phyloP scores from a whole-genome alignment of 2,329 filamentous ascomycete genomes.

The Pseudopithomyces maydicus region DNA sequence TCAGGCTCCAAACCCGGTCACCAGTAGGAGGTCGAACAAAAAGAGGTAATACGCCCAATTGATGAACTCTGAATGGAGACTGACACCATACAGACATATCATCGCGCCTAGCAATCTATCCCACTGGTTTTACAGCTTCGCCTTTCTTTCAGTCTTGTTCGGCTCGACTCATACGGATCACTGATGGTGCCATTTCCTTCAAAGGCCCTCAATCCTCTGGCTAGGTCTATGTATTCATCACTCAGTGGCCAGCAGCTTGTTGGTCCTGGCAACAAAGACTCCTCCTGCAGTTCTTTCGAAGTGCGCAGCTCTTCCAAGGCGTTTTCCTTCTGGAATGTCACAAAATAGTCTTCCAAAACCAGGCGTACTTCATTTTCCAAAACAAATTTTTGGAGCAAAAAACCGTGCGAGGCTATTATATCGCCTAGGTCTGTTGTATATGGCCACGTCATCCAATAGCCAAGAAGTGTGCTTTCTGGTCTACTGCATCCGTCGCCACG shows the following conservation, averaged over 20 bases:
- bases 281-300: constrained; percentile 7
- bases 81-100: background rate
- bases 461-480: constrained; percentile 6
- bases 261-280: background rate
- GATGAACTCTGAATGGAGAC: background rate
- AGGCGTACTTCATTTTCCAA: background rate
- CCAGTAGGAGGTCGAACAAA: background rate
- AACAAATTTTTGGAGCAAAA: background rate
- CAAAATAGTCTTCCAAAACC: constrained; percentile 3
- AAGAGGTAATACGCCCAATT: background rate
- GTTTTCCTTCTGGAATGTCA: background rate
- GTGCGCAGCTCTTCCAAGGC: constrained; percentile 5
- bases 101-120: background rate
- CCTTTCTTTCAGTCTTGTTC: constrained; percentile 11
- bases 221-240: constrained; percentile 11
- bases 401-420: constrained; percentile 6
- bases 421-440: constrained; percentile 3
- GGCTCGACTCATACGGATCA: constrained; percentile 10
- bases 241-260: constrained; percentile 11
- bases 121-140: background rate
- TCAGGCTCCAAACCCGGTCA: constrained; percentile 7
- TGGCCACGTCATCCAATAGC: constrained; percentile 1
- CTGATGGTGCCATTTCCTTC: background rate
- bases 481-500: constrained; percentile 1
- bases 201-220: constrained; percentile 7